Percentiles rank a stretch among this genome's conserved stretches.
Evolutionary conservation across 139 green algal genomes (phyloP).

Genomic region (Chlorella vulgaris): DNA sequence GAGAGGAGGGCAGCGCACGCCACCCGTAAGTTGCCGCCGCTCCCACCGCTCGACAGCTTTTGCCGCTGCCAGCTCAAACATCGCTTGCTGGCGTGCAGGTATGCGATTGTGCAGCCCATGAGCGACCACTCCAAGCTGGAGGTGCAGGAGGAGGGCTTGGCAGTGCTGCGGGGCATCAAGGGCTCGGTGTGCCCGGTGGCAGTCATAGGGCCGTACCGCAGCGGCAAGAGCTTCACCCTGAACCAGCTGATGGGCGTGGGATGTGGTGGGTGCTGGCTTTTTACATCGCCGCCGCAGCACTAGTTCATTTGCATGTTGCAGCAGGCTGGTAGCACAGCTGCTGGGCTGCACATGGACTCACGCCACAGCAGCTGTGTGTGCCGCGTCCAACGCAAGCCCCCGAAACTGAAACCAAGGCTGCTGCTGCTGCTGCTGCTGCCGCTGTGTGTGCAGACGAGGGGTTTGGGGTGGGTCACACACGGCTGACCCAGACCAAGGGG

Average conservation of each 20-base stretch:
- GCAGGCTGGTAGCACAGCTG: not conserved
- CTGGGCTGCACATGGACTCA: not conserved
- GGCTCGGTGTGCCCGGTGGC: conserved; percentile 71
- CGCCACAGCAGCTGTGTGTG: conserved; percentile 12
- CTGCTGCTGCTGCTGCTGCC: not conserved
- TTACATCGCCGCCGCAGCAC: too few species aligned
- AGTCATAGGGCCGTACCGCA: conserved; percentile 92
- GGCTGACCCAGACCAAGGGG: conserved; percentile 92
- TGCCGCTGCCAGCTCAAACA: not conserved
- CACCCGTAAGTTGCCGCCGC: not conserved
- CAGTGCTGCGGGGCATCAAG: conserved; percentile 60
- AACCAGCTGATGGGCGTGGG: conserved; percentile 90
- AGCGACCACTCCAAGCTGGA: conserved; percentile 69
- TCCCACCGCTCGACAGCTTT: not conserved
- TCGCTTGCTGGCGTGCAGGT: conserved; percentile 38
- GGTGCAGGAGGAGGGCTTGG: conserved; percentile 71
- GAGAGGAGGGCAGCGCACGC: not conserved
- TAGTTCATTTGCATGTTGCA: too few species aligned
- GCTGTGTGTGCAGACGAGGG: conserved; percentile 67
- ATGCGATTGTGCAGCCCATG: conserved; percentile 75
- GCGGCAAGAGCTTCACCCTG: conserved; percentile 89
- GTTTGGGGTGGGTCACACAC: conserved; percentile 93
- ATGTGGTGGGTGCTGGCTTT: conserved; percentile 68
- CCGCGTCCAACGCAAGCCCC: not conserved
- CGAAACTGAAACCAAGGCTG: too few species aligned